Conservation (phyloP, 2,329 filamentous ascomycete species). For the Capronia epimyces region DNA sequence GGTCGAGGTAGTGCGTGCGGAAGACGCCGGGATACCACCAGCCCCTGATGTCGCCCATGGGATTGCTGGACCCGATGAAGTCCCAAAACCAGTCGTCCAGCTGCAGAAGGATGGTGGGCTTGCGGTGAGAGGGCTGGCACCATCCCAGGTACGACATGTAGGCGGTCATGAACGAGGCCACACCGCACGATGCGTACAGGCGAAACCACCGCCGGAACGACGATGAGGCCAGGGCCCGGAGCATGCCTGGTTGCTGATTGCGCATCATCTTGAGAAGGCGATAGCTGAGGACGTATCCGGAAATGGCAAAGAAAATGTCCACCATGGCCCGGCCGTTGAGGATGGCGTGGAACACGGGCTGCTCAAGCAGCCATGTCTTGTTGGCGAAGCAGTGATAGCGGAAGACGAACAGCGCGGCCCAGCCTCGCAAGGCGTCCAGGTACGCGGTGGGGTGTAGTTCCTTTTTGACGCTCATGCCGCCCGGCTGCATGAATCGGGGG, state of each 20-base stretch:
- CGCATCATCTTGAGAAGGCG: slow-evolving; percentile 33
- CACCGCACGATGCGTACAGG: slow-evolving; percentile 27
- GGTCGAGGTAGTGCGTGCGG: slow-evolving; percentile 16
- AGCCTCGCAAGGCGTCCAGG: slow-evolving; percentile 30
- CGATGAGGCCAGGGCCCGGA: slow-evolving; percentile 30
- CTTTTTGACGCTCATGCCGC: slow-evolving; percentile 6
- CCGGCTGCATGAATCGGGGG: slow-evolving; percentile 12
- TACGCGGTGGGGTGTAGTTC: slow-evolving; percentile 28
- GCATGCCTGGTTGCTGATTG: slow-evolving; percentile 10
- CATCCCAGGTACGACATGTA: slow-evolving; percentile 10
- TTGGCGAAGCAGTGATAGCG: slow-evolving; percentile 16
- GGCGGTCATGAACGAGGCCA: slow-evolving; percentile 10
- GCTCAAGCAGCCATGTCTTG: slow-evolving; percentile 17
- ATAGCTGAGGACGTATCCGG: slow-evolving; percentile 44
- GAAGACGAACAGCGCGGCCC: slow-evolving; percentile 27
- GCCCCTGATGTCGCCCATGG: slow-evolving; percentile 17
- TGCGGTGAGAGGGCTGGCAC: slow-evolving; percentile 6
- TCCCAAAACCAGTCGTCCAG: slow-evolving; percentile 17
- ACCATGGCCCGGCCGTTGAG: slow-evolving; percentile 32
- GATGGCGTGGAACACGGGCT: slow-evolving; percentile 13
- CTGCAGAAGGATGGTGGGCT: slow-evolving; percentile 19
- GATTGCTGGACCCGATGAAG: slow-evolving; percentile 15
- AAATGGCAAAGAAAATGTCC: slow-evolving; percentile 46
- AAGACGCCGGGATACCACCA: slow-evolving; percentile 16
- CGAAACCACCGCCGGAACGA: slow-evolving; percentile 41